Evolutionary conservation across 2,329 filamentous ascomycete species (phyloP).

Genomic region (Trichocomaceae sp.): DNA sequence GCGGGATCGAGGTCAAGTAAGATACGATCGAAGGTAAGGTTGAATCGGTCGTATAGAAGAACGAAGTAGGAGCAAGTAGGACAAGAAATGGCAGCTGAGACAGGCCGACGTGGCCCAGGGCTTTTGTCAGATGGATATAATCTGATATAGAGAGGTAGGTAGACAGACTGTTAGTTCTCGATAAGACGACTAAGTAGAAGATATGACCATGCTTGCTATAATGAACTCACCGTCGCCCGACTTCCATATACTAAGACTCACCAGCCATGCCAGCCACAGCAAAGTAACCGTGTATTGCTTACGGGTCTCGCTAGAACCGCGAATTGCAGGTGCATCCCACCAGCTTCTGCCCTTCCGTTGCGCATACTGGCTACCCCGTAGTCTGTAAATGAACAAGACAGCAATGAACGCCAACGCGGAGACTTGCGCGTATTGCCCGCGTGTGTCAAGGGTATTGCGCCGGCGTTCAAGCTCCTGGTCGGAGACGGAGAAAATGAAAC

Average conservation of each 20-base stretch:
- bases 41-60: constrained; percentile 40
- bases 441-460: constrained; percentile 48
- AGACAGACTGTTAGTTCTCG: background rate
- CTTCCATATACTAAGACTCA: constrained; percentile 44
- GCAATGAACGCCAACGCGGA: constrained; percentile 43
- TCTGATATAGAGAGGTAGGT: no score
- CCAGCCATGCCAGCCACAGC: constrained; percentile 48
- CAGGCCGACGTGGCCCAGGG: constrained; percentile 52
- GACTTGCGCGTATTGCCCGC: constrained; percentile 51
- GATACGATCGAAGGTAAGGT: constrained; percentile 44
- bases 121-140: constrained; percentile 58
- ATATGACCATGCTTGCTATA: background rate
- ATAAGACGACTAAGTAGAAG: no score
- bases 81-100: constrained; percentile 57
- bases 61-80: constrained; percentile 42
- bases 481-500: constrained; percentile 45
- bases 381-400: constrained; percentile 18
- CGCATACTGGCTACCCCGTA: background rate
- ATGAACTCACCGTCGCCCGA: constrained; percentile 47
- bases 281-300: constrained; percentile 45
- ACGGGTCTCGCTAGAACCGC: constrained; percentile 43
- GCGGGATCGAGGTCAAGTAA: constrained; percentile 47
- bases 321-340: constrained; percentile 40
- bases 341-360: constrained; percentile 22
- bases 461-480: constrained; percentile 46